Percentiles rank a stretch among this genome's conserved stretches.
Conservation (phyloP, 306 rosid genomes). For the Potentilla sterilis region DNA sequence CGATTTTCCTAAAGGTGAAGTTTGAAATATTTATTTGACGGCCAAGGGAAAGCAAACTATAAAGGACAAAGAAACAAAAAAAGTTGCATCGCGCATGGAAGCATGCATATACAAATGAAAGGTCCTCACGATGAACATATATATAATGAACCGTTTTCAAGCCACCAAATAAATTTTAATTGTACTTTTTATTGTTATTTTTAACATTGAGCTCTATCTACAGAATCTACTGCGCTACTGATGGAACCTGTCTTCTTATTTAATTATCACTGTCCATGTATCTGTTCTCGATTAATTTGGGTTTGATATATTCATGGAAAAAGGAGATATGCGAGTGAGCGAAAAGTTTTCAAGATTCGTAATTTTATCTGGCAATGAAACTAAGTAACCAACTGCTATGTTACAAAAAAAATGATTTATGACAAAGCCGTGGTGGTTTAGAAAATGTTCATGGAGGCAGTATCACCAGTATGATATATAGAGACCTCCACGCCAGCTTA, state of each 20-base stretch:
- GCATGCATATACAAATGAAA: background rate
- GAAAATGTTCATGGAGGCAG: too few relatives aligned
- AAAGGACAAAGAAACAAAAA: background rate
- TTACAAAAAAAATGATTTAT: too few relatives aligned
- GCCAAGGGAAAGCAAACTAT: constrained; percentile 8
- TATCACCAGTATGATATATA: too few relatives aligned
- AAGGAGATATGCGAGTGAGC: too few relatives aligned
- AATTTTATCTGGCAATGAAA: too few relatives aligned
- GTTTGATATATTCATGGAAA: too few relatives aligned
- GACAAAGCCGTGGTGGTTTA: too few relatives aligned
- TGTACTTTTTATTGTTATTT: background rate
- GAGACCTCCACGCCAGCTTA: too few relatives aligned
- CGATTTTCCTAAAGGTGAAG: constrained; percentile 18
- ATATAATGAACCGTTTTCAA: background rate
- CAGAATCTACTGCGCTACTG: background rate
- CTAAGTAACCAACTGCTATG: too few relatives aligned
- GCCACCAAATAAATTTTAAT: background rate
- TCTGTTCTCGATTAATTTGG: background rate
- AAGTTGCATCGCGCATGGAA: background rate
- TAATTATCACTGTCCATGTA: background rate
- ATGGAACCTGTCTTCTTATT: background rate
- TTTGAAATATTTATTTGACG: constrained; percentile 25
- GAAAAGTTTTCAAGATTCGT: too few relatives aligned
- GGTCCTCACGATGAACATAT: background rate
- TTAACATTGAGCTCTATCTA: background rate